phyloP scores from a whole-genome alignment of 257 asterid species.

The Misopates orontium region DNA sequence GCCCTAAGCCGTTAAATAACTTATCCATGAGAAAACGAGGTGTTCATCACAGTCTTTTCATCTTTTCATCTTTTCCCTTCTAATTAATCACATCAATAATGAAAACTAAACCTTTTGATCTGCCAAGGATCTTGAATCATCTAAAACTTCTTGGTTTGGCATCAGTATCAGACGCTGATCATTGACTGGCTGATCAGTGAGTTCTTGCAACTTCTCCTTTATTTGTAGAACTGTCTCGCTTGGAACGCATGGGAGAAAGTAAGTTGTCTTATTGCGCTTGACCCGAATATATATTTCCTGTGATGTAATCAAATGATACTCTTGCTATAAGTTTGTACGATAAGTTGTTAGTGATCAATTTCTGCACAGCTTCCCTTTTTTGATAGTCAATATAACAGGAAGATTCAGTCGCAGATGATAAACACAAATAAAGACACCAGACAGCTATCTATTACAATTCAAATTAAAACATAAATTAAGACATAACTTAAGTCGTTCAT shows the following conservation, averaged over 20 bases:
- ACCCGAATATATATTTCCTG: slow-evolving; percentile 91
- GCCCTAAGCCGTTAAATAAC: not conserved
- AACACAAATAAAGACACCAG: too few species aligned
- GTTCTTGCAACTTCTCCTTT: slow-evolving; percentile 83
- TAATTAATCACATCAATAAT: not conserved
- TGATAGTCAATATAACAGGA: not conserved
- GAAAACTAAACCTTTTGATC: slow-evolving; percentile 70
- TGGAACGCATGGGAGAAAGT: slow-evolving; percentile 83
- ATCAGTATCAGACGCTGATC: slow-evolving; percentile 71
- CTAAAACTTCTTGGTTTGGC: slow-evolving; percentile 60
- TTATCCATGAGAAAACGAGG: too few species aligned
- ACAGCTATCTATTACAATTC: too few species aligned
- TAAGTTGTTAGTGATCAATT: too few species aligned
- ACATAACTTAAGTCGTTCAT: too few species aligned
- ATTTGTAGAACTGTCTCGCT: slow-evolving; percentile 69
- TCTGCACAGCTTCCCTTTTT: too few species aligned
- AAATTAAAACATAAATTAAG: too few species aligned
- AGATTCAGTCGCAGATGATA: not conserved
- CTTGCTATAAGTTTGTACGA: too few species aligned
- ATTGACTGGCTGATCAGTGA: slow-evolving; percentile 67
- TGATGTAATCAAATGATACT: not conserved
- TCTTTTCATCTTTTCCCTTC: not conserved
- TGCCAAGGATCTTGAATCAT: slow-evolving; percentile 79
- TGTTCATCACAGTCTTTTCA: not conserved
- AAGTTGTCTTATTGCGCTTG: slow-evolving; percentile 83